Percentiles rank a stretch among this genome's conserved stretches.
phyloP scores from a whole-genome alignment of 2,329 filamentous ascomycete genomes.

The Lasiodiplodia theobromae region DNA sequence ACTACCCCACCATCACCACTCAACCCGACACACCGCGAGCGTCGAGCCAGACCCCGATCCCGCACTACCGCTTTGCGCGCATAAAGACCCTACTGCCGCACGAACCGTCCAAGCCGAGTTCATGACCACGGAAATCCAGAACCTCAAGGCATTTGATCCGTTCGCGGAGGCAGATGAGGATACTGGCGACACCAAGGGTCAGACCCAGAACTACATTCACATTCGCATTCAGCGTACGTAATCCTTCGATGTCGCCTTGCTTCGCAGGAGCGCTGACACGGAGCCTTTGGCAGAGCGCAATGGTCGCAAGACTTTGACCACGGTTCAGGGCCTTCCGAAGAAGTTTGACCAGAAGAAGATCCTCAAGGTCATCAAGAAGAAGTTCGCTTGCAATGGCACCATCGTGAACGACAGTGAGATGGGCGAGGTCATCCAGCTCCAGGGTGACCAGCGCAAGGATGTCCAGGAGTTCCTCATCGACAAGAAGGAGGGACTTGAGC shows the following conservation, averaged over 20 bases:
- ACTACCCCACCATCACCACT: slow-evolving; percentile 19
- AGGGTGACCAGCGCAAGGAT: slow-evolving; percentile 99
- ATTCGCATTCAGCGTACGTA: slow-evolving; percentile 98
- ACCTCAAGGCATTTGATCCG: slow-evolving; percentile 68
- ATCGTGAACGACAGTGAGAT: slow-evolving; percentile 95
- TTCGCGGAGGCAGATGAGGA: slow-evolving; percentile 99
- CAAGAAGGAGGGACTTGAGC: slow-evolving; percentile 92
- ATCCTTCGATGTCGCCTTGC: slow-evolving; percentile 19
- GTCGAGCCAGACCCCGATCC: neutral
- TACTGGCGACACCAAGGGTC: slow-evolving; percentile 85
- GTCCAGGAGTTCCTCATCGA: slow-evolving; percentile 96
- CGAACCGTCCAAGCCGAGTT: slow-evolving; percentile 25
- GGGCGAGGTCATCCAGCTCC: slow-evolving; percentile 99
- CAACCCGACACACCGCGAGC: neutral
- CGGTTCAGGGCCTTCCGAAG: slow-evolving; percentile 97
- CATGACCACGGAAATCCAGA: slow-evolving; percentile 47
- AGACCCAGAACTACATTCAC: slow-evolving; percentile 98
- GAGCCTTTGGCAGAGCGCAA: slow-evolving; percentile 80
- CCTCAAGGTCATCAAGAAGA: slow-evolving; percentile 99
- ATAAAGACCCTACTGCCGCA: neutral
- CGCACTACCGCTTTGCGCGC: slow-evolving; percentile 5
- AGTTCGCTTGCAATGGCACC: slow-evolving; percentile 99
- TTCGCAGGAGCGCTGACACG: slow-evolving; percentile 49
- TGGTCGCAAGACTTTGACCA: slow-evolving; percentile 99
- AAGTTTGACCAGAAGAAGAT: slow-evolving; percentile 99